Evolutionary conservation across 257 asterid species (phyloP), one percentile per base, ranked within the genome.

Genomic region (Solanum verrucosum): DNA sequence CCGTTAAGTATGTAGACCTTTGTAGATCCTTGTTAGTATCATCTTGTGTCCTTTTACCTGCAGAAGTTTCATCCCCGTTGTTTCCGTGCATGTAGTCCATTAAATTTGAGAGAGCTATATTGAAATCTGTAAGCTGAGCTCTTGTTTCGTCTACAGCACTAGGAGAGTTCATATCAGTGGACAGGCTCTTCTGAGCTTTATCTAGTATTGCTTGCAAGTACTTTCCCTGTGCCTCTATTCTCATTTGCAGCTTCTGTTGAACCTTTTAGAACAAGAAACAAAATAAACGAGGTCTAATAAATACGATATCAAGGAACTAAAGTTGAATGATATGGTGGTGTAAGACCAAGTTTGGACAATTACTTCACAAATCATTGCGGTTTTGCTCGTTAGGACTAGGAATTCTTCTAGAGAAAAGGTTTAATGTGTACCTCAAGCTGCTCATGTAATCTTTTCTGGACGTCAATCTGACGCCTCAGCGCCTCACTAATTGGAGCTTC

Each of bases 181-280:
- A 91, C 8, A 96, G 94, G 90, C 93, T 93, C 27, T 89, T 92
- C 34, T 94, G 95, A 27, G 99, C 98, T 87, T 93, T 95, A 70
- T 93, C 98, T 21, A 96, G 84, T 92, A 96, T 94, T 72, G 95
- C 89, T 84, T 96, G 98, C 91, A 96, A 91, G 91, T 96, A 96
- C 90, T 93, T 96, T 85, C 98, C 98, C 88, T 96, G 99, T 9
- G 99, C 95, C 91, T 94, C 99, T 91, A 96, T 94, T 91, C 99
- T 93, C 96, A 93, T 95, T 85, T 95, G 98, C 92, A 96, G 44
- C 85, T 92, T 95, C 96, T 93, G 95, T 88, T 96, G 98, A 86
- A 95, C 98, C 99, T 96, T 95, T 94, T 73, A 70, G 56, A 14
- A 49, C 29, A 44, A 78, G 21, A 75, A 75, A 38, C 3, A 13